Evolutionary conservation across 306 rosid genomes (phyloP).

Genomic region (Styphnolobium japonicum): DNA sequence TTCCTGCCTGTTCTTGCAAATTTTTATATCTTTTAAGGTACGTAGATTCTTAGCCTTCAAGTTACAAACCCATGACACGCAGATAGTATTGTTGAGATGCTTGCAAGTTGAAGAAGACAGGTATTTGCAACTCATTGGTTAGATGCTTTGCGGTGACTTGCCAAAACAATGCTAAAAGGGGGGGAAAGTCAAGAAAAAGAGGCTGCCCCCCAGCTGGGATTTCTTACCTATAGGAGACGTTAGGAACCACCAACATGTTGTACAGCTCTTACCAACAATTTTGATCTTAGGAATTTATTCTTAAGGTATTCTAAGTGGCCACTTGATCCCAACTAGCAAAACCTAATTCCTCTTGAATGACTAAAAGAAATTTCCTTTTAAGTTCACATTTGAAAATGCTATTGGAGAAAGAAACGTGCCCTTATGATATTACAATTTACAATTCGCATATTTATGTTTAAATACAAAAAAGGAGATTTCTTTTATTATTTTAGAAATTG

Average conservation of each 20-base stretch:
- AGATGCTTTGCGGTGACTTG: constrained; percentile 23
- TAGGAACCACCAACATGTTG: not conserved
- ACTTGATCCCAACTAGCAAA: too few relatives aligned
- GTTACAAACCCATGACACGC: not conserved
- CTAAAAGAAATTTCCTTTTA: too few relatives aligned
- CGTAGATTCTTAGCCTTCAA: constrained; percentile 22
- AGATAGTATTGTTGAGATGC: not conserved
- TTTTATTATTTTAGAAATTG: too few relatives aligned
- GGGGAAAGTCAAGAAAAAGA: not conserved
- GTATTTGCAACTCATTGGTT: constrained; percentile 1
- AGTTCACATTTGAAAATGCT: too few relatives aligned
- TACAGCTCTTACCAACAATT: not conserved
- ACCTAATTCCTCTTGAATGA: too few relatives aligned
- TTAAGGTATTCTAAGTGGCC: not conserved
- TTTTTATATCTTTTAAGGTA: not conserved
- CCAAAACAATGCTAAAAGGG: not conserved
- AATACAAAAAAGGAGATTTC: too few relatives aligned
- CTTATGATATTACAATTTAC: too few relatives aligned
- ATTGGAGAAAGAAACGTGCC: too few relatives aligned
- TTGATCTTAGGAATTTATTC: not conserved
- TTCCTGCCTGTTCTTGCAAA: not conserved
- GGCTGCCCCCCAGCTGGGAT: not conserved
- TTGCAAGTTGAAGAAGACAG: constrained; percentile 32
- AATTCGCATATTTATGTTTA: too few relatives aligned
- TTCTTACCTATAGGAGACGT: not conserved